These are phyloP conservation scores for Ustilago vetiveriae DNA, from an alignment of 1,284 basidiomycete genomes.

Conservation along the genomic window DNA sequence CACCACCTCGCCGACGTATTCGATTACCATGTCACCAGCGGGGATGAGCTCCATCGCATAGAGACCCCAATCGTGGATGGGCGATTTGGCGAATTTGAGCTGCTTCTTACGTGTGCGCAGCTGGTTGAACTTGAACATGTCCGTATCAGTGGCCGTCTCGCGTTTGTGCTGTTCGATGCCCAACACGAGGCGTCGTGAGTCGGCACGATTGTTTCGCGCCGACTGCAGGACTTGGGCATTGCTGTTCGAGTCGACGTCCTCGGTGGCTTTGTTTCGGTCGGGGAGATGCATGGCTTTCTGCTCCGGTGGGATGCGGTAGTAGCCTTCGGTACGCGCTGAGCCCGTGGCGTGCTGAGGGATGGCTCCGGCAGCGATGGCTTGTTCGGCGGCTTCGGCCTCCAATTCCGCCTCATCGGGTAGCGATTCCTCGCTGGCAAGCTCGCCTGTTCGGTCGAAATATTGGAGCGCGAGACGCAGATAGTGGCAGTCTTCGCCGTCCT, in stretches of 20 bases:
- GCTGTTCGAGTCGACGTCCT: constrained; percentile 61
- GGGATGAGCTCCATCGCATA: constrained; percentile 76
- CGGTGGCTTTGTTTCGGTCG: constrained; percentile 72
- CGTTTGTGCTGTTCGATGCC: constrained; percentile 94
- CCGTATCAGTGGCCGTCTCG: constrained; percentile 70
- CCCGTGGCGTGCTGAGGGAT: constrained; percentile 74
- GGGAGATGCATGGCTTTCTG: constrained; percentile 87
- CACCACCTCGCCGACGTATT: constrained; percentile 98
- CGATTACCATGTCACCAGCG: constrained; percentile 97
- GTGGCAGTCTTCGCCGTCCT: constrained; percentile 92
- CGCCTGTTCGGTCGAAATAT: constrained; percentile 59
- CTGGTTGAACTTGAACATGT: constrained; percentile 93
- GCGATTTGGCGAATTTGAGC: constrained; percentile 90
- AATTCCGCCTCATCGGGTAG: constrained; percentile 33
- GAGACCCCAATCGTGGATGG: constrained; percentile 97
- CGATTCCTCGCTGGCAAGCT: constrained; percentile 26
- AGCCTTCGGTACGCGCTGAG: constrained; percentile 89
- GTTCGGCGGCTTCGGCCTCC: constrained; percentile 34
- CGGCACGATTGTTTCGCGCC: constrained; percentile 89
- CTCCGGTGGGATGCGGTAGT: constrained; percentile 89
- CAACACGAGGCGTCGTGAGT: constrained; percentile 88
- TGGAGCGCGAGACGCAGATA: constrained; percentile 78
- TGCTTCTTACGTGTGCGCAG: constrained; percentile 98
- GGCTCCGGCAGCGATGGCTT: constrained; percentile 59
- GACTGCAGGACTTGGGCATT: constrained; percentile 73